Base-by-base conservation (phyloP, 2,329 filamentous ascomycete genomes). In the Diatrype stigma region DNA sequence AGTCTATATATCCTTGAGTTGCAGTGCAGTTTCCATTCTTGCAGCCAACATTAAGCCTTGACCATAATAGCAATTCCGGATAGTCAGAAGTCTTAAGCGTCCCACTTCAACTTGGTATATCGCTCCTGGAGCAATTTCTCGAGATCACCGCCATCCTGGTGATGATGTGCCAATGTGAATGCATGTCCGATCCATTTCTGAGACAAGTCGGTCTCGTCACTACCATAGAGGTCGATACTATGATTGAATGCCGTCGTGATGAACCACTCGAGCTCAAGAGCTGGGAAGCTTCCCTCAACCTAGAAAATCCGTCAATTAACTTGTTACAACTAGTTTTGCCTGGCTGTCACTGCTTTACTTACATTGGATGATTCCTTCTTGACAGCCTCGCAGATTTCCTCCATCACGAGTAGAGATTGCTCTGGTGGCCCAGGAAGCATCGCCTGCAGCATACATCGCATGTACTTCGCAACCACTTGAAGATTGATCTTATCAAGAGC, bases 261-360 rank as follows among this genome's bases (percentile, higher is more conserved):
- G n/a, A 94, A 78, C 86, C 87, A 94, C 60, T 90, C 85, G 1
- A 92, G 69, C 62, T 94, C 89, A 3, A 80, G 76, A 0, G 71
- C 60, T 0, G 89, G 87, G 62, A 89, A 89, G 1, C 70, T 65
- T 1, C 71, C 64, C 21, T 72, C 58, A n/a, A 62, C 68, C 71
- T 76, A 45, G 50, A 47, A 38, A 53, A 35, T 51, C 46, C 37
- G 17, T 37, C 51, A 48, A 19, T 14, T 23, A 6, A 12, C 10
- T 19, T 48, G 17, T 30, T 6, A 11, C n/a, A 14, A 30, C 10
- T 17, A 12, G 14, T 5, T 21, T n/a, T 7, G 30, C 2, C 16
- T 10, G 8, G 32, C 16, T 17, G 45, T 16, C 17, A 10, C 28
- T 22, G 16, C 21, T 23, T 19, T 17, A 28, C 67, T 58, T 63